Base-by-base conservation (phyloP, 2,329 filamentous ascomycete species). In the Penicillium occitanis region DNA sequence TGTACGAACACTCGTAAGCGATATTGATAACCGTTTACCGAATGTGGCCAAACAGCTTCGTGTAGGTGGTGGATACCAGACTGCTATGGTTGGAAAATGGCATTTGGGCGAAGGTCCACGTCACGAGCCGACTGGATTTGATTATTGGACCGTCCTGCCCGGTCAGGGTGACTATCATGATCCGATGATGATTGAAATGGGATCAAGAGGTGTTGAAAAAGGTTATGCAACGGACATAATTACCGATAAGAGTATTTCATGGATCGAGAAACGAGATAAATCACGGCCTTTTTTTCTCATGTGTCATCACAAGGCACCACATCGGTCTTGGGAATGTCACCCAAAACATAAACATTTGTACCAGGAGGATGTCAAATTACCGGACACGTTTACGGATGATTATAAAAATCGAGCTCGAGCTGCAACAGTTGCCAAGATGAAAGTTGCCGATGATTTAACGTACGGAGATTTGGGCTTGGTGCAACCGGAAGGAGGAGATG, bases 291-390 rank as follows among this genome's bases (percentile, higher is more conserved):
- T 86, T 72, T 86, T 85, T 69, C 69, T 84, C 51, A 86, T 86
- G 84, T 85, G 83, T 70, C 84, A 86, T 68, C 84, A 86, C 71
- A 86, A 86, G 68, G 84, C 84, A 0, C 84, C 84, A 0, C 84
- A 86, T 68, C 77, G 83, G 3, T 79, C 76, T 14, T 86, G 84
- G 84, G 83, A 86, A 68, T 84, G 75, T 63, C 75, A 85, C 66
- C 69, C 76, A 5, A 82, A 82, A 67, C 82, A 86, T 72, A 82
- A 81, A 65, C 46, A 79, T 53, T 71, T 85, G 1, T 86, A 85
- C 71, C 77, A 73, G 1, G 80, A 85, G 8, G 78, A 78, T 0
- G 73, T 85, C 51, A 74, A 74, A 11, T 69, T 85, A 0, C 84
- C 84, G 0, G 83, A 85, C 55, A 86, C 84, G 0, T 86, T 83